phyloP scores from a whole-genome alignment of 257 asterid genomes.

The Rhazya stricta region DNA sequence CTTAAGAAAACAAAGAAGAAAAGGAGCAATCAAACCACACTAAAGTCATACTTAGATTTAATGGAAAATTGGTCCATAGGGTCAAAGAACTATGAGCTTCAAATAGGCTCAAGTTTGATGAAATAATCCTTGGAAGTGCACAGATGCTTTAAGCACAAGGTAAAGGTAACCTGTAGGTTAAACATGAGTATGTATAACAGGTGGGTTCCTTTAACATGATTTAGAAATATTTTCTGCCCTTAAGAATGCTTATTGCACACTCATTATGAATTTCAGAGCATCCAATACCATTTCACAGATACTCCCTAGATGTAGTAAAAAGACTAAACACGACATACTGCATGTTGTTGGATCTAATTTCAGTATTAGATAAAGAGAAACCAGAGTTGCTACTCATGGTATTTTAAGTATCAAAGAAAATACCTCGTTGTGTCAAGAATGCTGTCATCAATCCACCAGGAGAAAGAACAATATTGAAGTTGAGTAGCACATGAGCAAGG shows the following conservation, averaged over 20 bases:
- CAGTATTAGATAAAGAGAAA: not conserved
- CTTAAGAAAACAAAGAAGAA: no score
- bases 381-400: not conserved
- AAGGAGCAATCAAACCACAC: no score
- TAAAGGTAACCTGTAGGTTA: not conserved
- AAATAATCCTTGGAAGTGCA: no score
- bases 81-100: no score
- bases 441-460: slow-evolving; percentile 98
- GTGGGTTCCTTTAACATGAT: not conserved
- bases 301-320: not conserved
- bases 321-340: not conserved
- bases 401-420: not conserved
- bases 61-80: no score
- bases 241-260: not conserved
- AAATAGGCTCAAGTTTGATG: no score
- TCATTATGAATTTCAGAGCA: not conserved
- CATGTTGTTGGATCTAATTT: not conserved
- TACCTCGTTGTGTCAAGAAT: slow-evolving; percentile 88
- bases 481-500: slow-evolving; percentile 82
- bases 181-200: not conserved
- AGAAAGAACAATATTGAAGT: slow-evolving; percentile 81
- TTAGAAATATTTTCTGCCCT: not conserved
- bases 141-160: not conserved
- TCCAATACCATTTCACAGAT: not conserved
- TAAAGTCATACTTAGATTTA: no score